Evolutionary conservation across 192 early-diverging fungal genomes (phyloP), one percentile per base, ranked within the genome.

Genomic region (Coemansia sp.): DNA sequence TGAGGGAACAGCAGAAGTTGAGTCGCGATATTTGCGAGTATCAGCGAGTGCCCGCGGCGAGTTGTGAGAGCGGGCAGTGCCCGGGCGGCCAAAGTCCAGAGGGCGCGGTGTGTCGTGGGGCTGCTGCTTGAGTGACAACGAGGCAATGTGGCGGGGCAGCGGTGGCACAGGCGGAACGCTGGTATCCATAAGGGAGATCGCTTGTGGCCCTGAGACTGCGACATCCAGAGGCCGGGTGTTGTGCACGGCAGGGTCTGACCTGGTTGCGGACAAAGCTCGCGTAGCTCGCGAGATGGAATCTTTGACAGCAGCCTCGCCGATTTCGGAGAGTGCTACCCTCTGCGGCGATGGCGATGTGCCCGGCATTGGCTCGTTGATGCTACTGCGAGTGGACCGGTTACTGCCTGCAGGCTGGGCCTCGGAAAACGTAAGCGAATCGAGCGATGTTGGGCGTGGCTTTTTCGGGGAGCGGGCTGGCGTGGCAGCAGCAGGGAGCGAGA

Each of bases 161-260:
- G 69, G 70, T 11, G 75, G 75, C 27, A 78, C 75, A 10, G 70
- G 75, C 49, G 75, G 71, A 17, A 70, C 68, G 37, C 12, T 47
- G 63, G 11, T 45, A 24, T 55, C 25, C 9, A 19, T 0, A 25
- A n/a, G 19, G 21, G 25, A 8, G 32, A 4, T n/a, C 5, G 49
- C 49, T 29, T 11, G 27, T 9, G 27, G 29, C 15, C 6, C 5
- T n/a, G 55, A 32, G n/a, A 21, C 4, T n/a, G 55, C 35, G 29
- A 29, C 27, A n/a, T 29, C 23, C 23, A 29, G 29, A 8, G n/a
- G 53, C 14, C 22, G 12, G 6, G 7, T 2, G 6, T 27, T 55
- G 25, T 15, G 53, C 12, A 25, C 11, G 12, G 53, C 24, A 55
- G 32, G 32, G 32, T 14, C 6, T 25, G 61, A 22, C 22, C 17